Percentiles rank a stretch among this genome's conserved stretches.
Evolutionary conservation across 73 alveolate genomes (phyloP).

Genomic region (Symbiodinium natans): DNA sequence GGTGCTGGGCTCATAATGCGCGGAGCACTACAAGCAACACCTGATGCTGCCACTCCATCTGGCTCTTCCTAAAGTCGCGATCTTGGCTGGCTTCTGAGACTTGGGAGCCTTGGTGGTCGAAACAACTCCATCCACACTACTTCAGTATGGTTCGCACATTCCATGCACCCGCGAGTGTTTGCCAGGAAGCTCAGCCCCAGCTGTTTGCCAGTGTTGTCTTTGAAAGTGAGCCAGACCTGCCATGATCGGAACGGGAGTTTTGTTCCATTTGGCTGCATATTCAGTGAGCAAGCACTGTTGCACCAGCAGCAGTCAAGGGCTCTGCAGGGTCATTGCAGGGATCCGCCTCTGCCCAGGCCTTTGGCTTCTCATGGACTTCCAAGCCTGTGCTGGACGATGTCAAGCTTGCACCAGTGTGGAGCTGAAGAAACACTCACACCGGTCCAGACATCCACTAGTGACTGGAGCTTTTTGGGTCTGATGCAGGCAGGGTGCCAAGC

Average conservation of each 20-base stretch:
- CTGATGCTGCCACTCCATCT: slow-evolving; percentile 46
- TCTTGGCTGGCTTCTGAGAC: not conserved
- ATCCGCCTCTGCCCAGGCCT: slow-evolving; percentile 53
- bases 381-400: not conserved
- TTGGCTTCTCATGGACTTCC: slow-evolving; percentile 83
- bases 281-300: not conserved
- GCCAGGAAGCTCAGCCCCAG: slow-evolving; percentile 9
- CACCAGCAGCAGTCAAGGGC: not conserved
- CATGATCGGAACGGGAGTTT: not conserved
- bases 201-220: slow-evolving; percentile 31
- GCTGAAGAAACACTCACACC: no score
- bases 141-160: not conserved
- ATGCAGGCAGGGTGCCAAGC: not conserved
- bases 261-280: not conserved
- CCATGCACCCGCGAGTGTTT: not conserved
- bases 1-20: no score
- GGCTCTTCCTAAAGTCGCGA: slow-evolving; percentile 31
- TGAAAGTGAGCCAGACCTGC: slow-evolving; percentile 2
- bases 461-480: no score
- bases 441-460: no score
- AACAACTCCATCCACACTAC: not conserved
- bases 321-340: not conserved
- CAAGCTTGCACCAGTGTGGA: not conserved
- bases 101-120: not conserved
- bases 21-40: no score